Evolutionary conservation across 257 asterid species (phyloP).

Genomic region (Scutellaria baicalensis): DNA sequence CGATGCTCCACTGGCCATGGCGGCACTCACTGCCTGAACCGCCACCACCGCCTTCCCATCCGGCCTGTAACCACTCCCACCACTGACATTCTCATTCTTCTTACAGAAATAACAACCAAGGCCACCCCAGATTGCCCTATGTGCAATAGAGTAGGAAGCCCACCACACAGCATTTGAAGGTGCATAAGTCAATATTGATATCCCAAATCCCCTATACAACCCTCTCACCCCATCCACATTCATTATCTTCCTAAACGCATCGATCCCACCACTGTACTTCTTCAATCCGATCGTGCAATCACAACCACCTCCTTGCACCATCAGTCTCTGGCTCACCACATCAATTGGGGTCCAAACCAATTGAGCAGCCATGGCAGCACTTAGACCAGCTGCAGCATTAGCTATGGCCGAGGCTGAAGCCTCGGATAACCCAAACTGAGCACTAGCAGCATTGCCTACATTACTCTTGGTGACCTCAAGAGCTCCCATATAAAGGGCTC

Average conservation of each 20-base stretch:
- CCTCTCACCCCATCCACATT: conserved; percentile 66
- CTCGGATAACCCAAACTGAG: conserved; percentile 54
- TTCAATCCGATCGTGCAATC: conserved; percentile 41
- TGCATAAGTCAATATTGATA: conserved; percentile 86
- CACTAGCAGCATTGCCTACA: conserved; percentile 56
- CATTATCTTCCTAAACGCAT: conserved; percentile 72
- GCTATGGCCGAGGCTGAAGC: conserved; percentile 73
- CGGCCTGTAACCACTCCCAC: conserved; percentile 48
- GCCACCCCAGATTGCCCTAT: conserved; percentile 60
- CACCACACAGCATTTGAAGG: conserved; percentile 99
- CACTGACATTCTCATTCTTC: conserved; percentile 38
- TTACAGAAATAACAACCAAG: conserved; percentile 54
- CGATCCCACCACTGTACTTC: conserved; percentile 77
- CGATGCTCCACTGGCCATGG: conserved; percentile 90
- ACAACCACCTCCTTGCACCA: conserved; percentile 93
- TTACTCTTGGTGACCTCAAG: conserved; percentile 88
- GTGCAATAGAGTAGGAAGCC: conserved; percentile 83
- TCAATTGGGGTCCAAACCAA: conserved; percentile 97
- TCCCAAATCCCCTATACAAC: conserved; percentile 91
- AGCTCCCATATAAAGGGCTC: conserved; percentile 96
- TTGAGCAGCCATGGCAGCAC: conserved; percentile 97
- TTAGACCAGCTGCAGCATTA: conserved; percentile 86
- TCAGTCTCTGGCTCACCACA: conserved; percentile 91
- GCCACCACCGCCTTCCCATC: conserved; percentile 66
- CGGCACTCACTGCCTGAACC: conserved; percentile 88